phyloP scores from a whole-genome alignment of 176 grass and related monocot genomes.

The Dendrocalamus sinicus region DNA sequence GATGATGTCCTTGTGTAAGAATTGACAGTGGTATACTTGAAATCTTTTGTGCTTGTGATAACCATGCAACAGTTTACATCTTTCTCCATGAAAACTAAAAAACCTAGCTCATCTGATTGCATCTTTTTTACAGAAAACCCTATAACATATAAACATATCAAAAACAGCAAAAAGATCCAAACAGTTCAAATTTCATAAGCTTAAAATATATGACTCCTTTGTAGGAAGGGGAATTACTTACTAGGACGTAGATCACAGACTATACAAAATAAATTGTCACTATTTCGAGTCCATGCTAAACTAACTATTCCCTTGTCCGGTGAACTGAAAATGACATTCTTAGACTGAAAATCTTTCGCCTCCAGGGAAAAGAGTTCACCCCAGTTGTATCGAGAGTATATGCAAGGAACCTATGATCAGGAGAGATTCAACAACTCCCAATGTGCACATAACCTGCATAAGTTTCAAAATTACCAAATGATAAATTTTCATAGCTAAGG shows the following conservation, averaged over 20 bases:
- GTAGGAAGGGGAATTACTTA: slow-evolving; percentile 56
- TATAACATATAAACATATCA: slow-evolving; percentile 44
- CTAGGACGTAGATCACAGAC: slow-evolving; percentile 81
- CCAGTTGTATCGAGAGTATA: slow-evolving; percentile 89
- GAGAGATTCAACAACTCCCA: slow-evolving; percentile 83
- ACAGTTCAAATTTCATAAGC: background rate
- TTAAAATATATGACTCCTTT: slow-evolving; percentile 27
- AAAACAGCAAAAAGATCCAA: slow-evolving; percentile 33
- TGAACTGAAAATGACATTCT: slow-evolving; percentile 51
- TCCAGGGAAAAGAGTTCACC: slow-evolving; percentile 85
- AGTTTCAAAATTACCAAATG: slow-evolving; percentile 28
- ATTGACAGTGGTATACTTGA: slow-evolving; percentile 88
- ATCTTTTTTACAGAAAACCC: slow-evolving; percentile 80
- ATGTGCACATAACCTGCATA: slow-evolving; percentile 93
- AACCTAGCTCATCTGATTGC: slow-evolving; percentile 54
- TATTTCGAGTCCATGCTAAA: slow-evolving; percentile 77
- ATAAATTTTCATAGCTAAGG: slow-evolving; percentile 18
- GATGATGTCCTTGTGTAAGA: slow-evolving; percentile 96
- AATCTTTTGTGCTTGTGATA: slow-evolving; percentile 96
- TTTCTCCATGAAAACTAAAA: slow-evolving; percentile 75
- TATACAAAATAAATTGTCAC: slow-evolving; percentile 74
- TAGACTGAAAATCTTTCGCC: slow-evolving; percentile 78
- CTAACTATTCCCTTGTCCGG: slow-evolving; percentile 75
- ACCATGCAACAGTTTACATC: slow-evolving; percentile 81
- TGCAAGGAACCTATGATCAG: slow-evolving; percentile 86